A percentile compares a stretch with the other conserved stretches of the same genome.
phyloP scores from a whole-genome alignment of 371 early-diverging fungal species.

The Parasitella parasitica region DNA sequence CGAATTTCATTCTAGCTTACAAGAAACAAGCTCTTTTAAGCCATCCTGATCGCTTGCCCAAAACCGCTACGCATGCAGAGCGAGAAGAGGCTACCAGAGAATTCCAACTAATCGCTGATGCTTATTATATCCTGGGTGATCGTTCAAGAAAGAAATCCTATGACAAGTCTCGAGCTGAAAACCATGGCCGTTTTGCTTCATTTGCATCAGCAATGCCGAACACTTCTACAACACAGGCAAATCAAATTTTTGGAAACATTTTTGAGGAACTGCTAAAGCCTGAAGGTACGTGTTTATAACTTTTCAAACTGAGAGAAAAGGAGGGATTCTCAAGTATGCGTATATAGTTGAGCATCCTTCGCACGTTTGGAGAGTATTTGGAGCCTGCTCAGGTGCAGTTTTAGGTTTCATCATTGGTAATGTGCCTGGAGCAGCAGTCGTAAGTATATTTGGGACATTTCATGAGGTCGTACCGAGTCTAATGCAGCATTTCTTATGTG shows the following conservation, averaged over 20 bases:
- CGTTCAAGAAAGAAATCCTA: slow-evolving; percentile 67
- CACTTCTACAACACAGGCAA: slow-evolving; percentile 20
- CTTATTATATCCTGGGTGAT: slow-evolving; percentile 81
- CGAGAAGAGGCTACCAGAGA: slow-evolving; percentile 69
- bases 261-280: slow-evolving; percentile 28
- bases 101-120: slow-evolving; percentile 78
- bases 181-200: slow-evolving; percentile 9
- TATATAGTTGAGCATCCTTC: slow-evolving; percentile 29
- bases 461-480: too few relatives aligned
- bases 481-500: too few relatives aligned
- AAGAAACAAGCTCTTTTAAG: slow-evolving; percentile 69
- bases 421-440: slow-evolving; percentile 29
- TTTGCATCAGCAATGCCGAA: slow-evolving; percentile 19
- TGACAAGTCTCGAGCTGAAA: slow-evolving; percentile 65
- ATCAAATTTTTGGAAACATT: slow-evolving; percentile 27
- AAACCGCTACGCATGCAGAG: slow-evolving; percentile 53
- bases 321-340: too few relatives aligned
- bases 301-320: too few relatives aligned
- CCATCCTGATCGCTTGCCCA: slow-evolving; percentile 76
- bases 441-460: too few relatives aligned
- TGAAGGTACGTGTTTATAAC: slow-evolving; percentile 25
- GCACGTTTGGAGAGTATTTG: slow-evolving; percentile 27
- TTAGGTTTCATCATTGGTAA: slow-evolving; percentile 31
- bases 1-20: slow-evolving; percentile 55
- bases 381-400: slow-evolving; percentile 27